Percentiles rank a stretch among this genome's conserved stretches.
Evolutionary conservation across 192 early-diverging fungal genomes (phyloP).

Genomic region (Physocladia obscura): DNA sequence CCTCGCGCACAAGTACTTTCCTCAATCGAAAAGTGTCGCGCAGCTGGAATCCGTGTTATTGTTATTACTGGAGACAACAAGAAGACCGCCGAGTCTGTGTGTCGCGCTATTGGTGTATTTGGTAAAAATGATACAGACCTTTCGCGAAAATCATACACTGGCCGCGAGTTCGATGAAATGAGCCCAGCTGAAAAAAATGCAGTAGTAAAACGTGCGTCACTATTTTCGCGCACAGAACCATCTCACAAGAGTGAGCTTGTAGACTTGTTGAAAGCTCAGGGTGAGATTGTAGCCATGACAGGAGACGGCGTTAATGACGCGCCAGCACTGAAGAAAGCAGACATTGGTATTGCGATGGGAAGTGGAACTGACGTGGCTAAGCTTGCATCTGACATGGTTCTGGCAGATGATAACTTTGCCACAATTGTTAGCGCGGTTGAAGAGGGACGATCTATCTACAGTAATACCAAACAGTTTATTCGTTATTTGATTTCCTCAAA

Average conservation of each 20-base stretch:
- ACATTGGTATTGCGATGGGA: slow-evolving; percentile 99
- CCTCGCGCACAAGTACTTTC: slow-evolving; percentile 86
- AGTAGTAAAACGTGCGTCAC: slow-evolving; percentile 70
- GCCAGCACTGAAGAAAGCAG: slow-evolving; percentile 94
- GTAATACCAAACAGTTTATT: slow-evolving; percentile 99
- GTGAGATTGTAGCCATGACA: slow-evolving; percentile 89
- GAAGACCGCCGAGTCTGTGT: slow-evolving; percentile 95
- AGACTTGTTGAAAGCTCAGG: slow-evolving; percentile 79
- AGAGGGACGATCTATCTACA: slow-evolving; percentile 96
- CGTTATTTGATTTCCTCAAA: slow-evolving; percentile 97
- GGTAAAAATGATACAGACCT: slow-evolving; percentile 48
- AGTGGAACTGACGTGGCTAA: slow-evolving; percentile 98
- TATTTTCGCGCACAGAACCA: slow-evolving; percentile 96
- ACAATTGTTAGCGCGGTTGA: slow-evolving; percentile 97
- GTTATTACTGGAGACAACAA: slow-evolving; percentile 98
- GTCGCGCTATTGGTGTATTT: slow-evolving; percentile 93
- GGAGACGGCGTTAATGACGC: slow-evolving; percentile 99
- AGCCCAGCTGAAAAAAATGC: slow-evolving; percentile 64
- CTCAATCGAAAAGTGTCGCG: slow-evolving; percentile 82
- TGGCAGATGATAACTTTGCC: slow-evolving; percentile 98
- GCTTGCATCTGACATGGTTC: slow-evolving; percentile 95
- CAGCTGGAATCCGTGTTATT: slow-evolving; percentile 96
- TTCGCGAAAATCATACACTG: slow-evolving; percentile 75
- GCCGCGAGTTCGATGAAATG: slow-evolving; percentile 93
- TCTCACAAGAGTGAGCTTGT: slow-evolving; percentile 94